Evolutionary conservation across 257 asterid genomes (phyloP), one percentile per base, ranked within the genome.

Genomic region (Scutellaria barbata): DNA sequence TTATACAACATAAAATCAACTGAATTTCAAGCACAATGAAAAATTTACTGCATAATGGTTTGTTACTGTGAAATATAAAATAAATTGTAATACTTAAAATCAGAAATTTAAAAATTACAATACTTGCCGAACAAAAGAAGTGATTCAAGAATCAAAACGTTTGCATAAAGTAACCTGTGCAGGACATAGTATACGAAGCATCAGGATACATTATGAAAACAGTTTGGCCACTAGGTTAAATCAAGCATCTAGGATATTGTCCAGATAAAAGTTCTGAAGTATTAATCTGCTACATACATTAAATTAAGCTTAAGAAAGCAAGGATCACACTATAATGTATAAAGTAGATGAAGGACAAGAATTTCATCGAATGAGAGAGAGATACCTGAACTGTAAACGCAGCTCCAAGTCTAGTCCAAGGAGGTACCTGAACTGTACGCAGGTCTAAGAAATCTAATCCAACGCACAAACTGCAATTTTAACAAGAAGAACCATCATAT

Each of bases 381-480:
- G 72, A 39, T 30, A 30, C 35, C 35, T 30, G 35, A 30, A 30
- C 3, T 30, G 35, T 30, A 30, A 30, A 64, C 58, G 73, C 50
- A 22, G 58, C 69, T 20, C 18, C 67, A 18, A 43, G 39, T 63
- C 69, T 37, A 70, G 57, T 16, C 42, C 56, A 47, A 17, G 35
- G 33, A 18, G 33, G 63, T 57, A 71, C 74, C 64, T 71, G 69
- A 76, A 64, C 42, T 16, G 54, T 39, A 64, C 58, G 76, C 50
- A 22, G 51, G 69, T 20, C 20, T 62, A 18, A 43, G 39, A 64
- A 55, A 55, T 63, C 69, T 46, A 70, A 64, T 25, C 42, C 56
- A 47, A 17, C 50, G 76, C 33, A 39, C 76, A 47, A 52, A 22
- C 69, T 47, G 73, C 81, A 55, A 47, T 11, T 47, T 63, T 56